These are phyloP conservation scores for Crucihimalaya himalaica DNA, from an alignment of 345 rosid species.

Conservation along the genomic window DNA sequence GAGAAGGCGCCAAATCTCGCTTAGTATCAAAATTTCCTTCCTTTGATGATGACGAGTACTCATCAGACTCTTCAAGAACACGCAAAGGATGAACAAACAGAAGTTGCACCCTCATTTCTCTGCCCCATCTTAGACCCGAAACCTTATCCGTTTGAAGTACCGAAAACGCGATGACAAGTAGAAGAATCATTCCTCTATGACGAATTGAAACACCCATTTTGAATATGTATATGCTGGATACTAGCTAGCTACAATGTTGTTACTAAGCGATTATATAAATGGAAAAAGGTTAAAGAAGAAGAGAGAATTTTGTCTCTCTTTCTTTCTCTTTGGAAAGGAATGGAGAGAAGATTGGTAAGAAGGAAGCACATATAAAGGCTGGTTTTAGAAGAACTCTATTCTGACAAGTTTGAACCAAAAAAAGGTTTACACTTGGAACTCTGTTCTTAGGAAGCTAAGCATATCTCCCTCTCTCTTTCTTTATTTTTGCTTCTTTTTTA, in stretches of 20 bases:
- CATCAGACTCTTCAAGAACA: slow-evolving; percentile 39
- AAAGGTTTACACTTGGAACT: slow-evolving; percentile 63
- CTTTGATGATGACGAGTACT: slow-evolving; percentile 22
- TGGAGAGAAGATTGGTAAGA: slow-evolving; percentile 29
- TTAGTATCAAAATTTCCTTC: slow-evolving; percentile 37
- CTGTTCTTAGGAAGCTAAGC: slow-evolving; percentile 69
- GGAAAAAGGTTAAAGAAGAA: slow-evolving; percentile 43
- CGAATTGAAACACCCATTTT: slow-evolving; percentile 48
- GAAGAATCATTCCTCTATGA: slow-evolving; percentile 42
- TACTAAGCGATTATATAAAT: slow-evolving; percentile 39
- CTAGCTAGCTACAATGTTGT: background rate
- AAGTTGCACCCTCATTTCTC: slow-evolving; percentile 32
- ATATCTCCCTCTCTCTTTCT: slow-evolving; percentile 46
- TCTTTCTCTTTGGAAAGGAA: slow-evolving; percentile 38
- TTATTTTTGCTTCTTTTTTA: background rate
- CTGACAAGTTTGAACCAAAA: slow-evolving; percentile 79
- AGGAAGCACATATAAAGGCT: slow-evolving; percentile 58
- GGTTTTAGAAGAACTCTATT: slow-evolving; percentile 51
- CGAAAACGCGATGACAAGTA: slow-evolving; percentile 43
- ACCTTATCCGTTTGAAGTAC: slow-evolving; percentile 45
- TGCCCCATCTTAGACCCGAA: slow-evolving; percentile 52
- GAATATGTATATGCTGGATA: background rate
- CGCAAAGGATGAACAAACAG: slow-evolving; percentile 41
- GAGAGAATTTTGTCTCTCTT: slow-evolving; percentile 45
- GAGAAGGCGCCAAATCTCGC: slow-evolving; percentile 51